A percentile compares a stretch with the other conserved stretches of the same genome.
Conservation (phyloP, 495 filamentous ascomycete species). For the Penicillium cinerascens region DNA sequence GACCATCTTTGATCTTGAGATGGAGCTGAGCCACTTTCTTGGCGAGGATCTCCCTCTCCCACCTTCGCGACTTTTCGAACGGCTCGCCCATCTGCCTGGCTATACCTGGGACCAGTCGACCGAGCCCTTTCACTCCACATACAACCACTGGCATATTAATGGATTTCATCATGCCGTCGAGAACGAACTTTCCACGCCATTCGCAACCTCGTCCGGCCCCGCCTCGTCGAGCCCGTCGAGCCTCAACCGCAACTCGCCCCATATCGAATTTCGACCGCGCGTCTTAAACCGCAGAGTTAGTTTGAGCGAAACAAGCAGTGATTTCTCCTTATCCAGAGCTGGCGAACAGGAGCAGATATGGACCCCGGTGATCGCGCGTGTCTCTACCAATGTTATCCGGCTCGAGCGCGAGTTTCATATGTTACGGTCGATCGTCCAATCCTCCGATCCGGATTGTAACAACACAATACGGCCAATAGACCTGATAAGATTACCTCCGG, state of each 20-base stretch:
- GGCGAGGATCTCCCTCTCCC: conserved; percentile 64
- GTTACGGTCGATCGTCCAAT: conserved; percentile 62
- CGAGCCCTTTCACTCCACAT: conserved; percentile 75
- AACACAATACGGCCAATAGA: conserved; percentile 76
- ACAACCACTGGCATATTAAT: conserved; percentile 70
- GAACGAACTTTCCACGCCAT: conserved; percentile 39
- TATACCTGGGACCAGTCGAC: conserved; percentile 72
- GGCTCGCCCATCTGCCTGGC: conserved; percentile 65
- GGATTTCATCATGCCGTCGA: conserved; percentile 46
- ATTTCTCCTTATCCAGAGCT: conserved; percentile 36
- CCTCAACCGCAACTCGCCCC: conserved; percentile 45
- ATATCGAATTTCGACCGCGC: conserved; percentile 30
- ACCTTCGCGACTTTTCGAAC: conserved; percentile 67
- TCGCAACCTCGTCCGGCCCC: conserved; percentile 37
- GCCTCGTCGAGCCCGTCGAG: conserved; percentile 40
- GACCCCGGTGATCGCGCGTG: conserved; percentile 63
- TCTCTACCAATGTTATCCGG: conserved; percentile 74
- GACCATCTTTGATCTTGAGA: conserved; percentile 13
- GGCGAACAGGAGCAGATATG: conserved; percentile 43
- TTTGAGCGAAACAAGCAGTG: conserved; percentile 51
- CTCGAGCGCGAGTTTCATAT: conserved; percentile 85
- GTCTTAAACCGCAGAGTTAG: conserved; percentile 40
- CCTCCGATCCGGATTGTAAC: conserved; percentile 66
- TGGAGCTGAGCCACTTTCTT: conserved; percentile 42
- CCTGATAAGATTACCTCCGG: conserved; percentile 59